A percentile compares a stretch with the other conserved stretches of the same genome.
Conservation (phyloP, 2,329 filamentous ascomycete genomes). For the Colletotrichum orbiculare region DNA sequence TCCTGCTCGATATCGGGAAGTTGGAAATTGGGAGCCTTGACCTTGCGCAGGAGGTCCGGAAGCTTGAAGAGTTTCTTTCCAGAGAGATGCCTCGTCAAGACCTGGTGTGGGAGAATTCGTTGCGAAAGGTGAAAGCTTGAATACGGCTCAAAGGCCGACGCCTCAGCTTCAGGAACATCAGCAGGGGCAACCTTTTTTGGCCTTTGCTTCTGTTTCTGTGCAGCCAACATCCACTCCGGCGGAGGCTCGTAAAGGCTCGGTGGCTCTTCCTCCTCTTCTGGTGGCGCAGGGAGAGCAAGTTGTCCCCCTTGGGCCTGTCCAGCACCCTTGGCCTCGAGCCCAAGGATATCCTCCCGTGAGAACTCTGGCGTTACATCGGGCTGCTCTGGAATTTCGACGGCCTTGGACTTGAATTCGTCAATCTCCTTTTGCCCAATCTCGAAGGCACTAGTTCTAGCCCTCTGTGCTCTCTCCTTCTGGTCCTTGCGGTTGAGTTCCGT, state of each 20-base stretch:
- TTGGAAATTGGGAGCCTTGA: constrained; percentile 86
- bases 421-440: constrained; percentile 68
- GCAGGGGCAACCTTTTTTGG: constrained; percentile 43
- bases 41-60: constrained; percentile 81
- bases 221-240: constrained; percentile 30
- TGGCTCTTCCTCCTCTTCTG: constrained; percentile 10
- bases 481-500: constrained; percentile 65
- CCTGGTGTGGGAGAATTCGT: constrained; percentile 83
- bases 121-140: constrained; percentile 86
- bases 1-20: constrained; percentile 87
- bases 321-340: constrained; percentile 43
- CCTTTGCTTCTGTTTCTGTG: constrained; percentile 1
- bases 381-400: constrained; percentile 63
- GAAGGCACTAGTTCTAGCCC: constrained; percentile 66
- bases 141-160: constrained; percentile 83
- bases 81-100: constrained; percentile 80
- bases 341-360: constrained; percentile 71
- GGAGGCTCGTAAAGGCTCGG: constrained; percentile 32
- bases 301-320: background rate
- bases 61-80: constrained; percentile 82
- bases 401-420: constrained; percentile 68
- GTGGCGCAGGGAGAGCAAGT: constrained; percentile 13
- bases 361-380: constrained; percentile 62
- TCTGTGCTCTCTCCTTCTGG: constrained; percentile 62
- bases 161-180: constrained; percentile 57